Base-by-base conservation (phyloP, 2,329 filamentous ascomycete genomes). In the Sarocladiaceae sp. region DNA sequence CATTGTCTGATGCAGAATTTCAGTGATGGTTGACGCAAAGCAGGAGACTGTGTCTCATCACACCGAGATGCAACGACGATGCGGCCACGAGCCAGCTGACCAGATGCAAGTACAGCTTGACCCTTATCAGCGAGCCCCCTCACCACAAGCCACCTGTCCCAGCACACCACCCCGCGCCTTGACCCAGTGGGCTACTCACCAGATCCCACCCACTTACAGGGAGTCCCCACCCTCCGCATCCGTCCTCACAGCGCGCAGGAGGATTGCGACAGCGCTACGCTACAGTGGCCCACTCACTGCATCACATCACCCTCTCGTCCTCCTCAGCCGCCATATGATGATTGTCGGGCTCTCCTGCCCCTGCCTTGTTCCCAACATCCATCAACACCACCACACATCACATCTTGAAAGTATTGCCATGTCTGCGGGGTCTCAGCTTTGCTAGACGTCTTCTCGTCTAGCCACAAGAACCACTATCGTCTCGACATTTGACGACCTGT, bases 251-350 rank as follows among this genome's bases (percentile, higher is more conserved):
- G 26, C n/a, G 25, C 17, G 28, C 44, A 18, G 26, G n/a, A 31
- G 44, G 44, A 33, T 48, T 48, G 44, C 26, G 28, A 48, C 44
- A 48, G 44, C 23, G 44, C 26, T 48, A 26, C 44, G 44, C 44
- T 48, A 20, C 26, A 48, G 26, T 48, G 44, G 44, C 15, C 44
- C 44, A 48, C 26, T 33, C 40, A 15, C 40, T n/a, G 44, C 44
- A 20, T 20, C n/a, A 11, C 25, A 26, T 12, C 22, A 44, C 20
- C 40, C 23, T 11, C 28, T n/a, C 40, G 40, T 44, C 8, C 40
- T 20, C 20, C 37, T 40, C 33, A 36, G 33, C 33, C 33, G 33
- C 23, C 40, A 44, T 44, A 44, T 44, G 40, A 44, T 20, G 40
- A 22, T 44, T 26, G 40, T 23, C 40, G 6, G 40, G n/a, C 8